A percentile compares a stretch with the other conserved stretches of the same genome.
Evolutionary conservation across 1,284 basidiomycete genomes (phyloP).

Genomic region (Ganoderma sp.): DNA sequence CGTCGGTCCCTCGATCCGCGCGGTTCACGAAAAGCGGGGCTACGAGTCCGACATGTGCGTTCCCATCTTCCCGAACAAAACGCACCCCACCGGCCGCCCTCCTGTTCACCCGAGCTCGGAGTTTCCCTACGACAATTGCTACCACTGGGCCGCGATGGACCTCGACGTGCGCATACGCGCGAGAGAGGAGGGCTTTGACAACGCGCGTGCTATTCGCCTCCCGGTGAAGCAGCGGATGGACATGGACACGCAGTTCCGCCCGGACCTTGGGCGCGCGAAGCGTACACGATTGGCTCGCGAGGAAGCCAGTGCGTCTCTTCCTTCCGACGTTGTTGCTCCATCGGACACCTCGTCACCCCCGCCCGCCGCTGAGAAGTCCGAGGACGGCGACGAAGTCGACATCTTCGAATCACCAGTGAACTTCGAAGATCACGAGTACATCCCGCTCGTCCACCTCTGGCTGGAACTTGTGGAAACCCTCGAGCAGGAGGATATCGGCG

Average conservation of each 20-base stretch:
- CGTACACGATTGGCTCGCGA: not conserved
- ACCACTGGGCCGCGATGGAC: not conserved
- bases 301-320: not conserved
- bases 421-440: not conserved
- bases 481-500: slow-evolving; percentile 4
- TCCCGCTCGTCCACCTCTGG: slow-evolving; percentile 5
- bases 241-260: not conserved
- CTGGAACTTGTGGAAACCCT: not conserved
- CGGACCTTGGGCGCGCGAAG: not conserved
- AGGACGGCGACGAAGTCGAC: not conserved
- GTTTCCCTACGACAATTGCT: slow-evolving; percentile 19
- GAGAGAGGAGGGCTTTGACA: not conserved
- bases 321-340: not conserved
- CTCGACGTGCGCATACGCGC: not conserved
- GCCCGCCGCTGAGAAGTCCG: too few relatives aligned
- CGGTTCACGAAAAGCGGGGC: not conserved
- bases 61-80: slow-evolving; percentile 11
- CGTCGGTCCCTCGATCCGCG: not conserved
- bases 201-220: not conserved
- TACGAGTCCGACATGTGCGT: slow-evolving; percentile 7
- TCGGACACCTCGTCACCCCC: not conserved
- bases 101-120: not conserved
- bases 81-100: not conserved
- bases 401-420: not conserved
- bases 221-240: not conserved